Base-by-base conservation (phyloP, 495 filamentous ascomycete genomes). In the Thermothielavioides terrestris region DNA sequence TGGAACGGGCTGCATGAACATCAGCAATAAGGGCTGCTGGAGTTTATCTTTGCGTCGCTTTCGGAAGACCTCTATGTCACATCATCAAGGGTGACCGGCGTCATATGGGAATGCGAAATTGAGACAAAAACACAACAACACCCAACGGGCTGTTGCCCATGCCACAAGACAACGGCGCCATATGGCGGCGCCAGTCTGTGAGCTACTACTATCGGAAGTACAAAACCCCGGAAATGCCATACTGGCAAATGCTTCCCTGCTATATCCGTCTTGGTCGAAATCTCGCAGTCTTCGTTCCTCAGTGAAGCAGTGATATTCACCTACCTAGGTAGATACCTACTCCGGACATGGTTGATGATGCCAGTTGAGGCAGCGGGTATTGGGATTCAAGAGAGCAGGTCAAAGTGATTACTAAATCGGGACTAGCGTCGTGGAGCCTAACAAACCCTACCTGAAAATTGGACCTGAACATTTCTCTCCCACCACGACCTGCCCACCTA, bases 51-150 rank as follows among this genome's bases (percentile, higher is more conserved):
- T 68, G 68, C 68, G 69, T 66, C 59, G 60, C 65, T 72, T 69
- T 74, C 69, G 71, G 70, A 71, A 70, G 70, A 67, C 69, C 71
- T 73, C 64, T 72, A 66, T 68, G 69, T 74, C 68, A 73, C 68
- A 66, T 65, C 60, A 58, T 66, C 66, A 63, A 53, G 50, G n/a
- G 62, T 65, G 62, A 61, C 62, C 54, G 64, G 64, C 61, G 65
- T 68, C 63, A 72, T 60, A 72, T 65, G 70, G 68, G 68, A 73
- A 56, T 64, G 66, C 56, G 53, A 63, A 63, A 61, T 67, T 57
- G 59, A 67, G 62, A 60, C 60, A 59, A 63, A 62, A 60, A 53
- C 45, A 42, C n/a, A 37, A 38, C 38, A 49, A 41, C 30, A 49
- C 49, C 49, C 45, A 26, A 54, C 38, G 43, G 49, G 38, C 41